Base-by-base conservation (phyloP, 2,329 filamentous ascomycete genomes). In the Ascochyta pisi region DNA sequence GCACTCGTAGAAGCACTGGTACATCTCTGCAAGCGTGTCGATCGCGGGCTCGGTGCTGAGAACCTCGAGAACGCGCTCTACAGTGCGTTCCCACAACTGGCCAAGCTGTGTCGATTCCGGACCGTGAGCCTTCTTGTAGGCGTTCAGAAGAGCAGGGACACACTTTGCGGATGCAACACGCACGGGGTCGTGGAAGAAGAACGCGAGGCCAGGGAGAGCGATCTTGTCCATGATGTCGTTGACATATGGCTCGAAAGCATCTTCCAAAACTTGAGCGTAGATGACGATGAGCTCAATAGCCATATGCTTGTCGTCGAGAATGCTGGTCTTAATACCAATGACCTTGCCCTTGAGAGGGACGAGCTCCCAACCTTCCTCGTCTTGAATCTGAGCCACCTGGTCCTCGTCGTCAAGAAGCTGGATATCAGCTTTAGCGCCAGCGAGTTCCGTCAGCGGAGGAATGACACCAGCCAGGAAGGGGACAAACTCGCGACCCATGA, bases 131-230 rank as follows among this genome's bases (percentile, higher is more conserved):
- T 94, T 94, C 81, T 96, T 96, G 82, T 93, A 96, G 2, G 93
- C 92, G 74, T 92, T 95, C 42, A 99, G 84, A 15, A 99, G 86
- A 74, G 96, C 91, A 15, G 95, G 95, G 6, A 99, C 91, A 66
- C 96, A 87, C 79, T 96, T 96, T 24, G 95, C 94, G 4, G 95
- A 96, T 33, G 96, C 93, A 48, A 96, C 94, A 50, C 95, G 88
- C 53, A 98, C 95, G 0, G 95, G 94, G 73, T 99, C 95, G 77
- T 99, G 95, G 86, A 99, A 99, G 83, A 98, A 99, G 83, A 99
- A 99, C 3, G 92, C 91, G 43, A 99, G 84, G 19, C 95, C 92
- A 7, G 95, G 94, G 22, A 99, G 82, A 2, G 93, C 94, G 72
- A 99, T 96, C 78, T 95, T 95, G 76, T 96, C 92, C 90, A 98